A percentile compares a stretch with the other conserved stretches of the same genome.
phyloP scores from a whole-genome alignment of 805 yeast genomes.

The Hanseniaspora nectarophila region DNA sequence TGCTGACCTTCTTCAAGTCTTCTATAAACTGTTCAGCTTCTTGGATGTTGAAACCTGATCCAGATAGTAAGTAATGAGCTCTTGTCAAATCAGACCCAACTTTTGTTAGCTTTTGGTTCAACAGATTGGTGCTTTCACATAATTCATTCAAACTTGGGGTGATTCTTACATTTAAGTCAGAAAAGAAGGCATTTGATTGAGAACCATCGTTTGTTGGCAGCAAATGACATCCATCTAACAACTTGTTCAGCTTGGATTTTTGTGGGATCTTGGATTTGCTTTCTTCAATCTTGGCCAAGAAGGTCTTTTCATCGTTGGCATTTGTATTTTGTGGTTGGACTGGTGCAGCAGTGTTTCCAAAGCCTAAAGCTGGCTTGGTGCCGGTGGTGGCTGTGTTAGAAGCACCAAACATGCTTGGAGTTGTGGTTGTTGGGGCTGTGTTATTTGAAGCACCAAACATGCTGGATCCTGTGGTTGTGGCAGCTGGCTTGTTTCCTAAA shows the following conservation, averaged over 20 bases:
- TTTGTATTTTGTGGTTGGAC: not conserved
- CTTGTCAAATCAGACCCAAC: slow-evolving; percentile 39
- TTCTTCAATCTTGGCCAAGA: slow-evolving; percentile 62
- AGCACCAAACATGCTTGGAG: not conserved
- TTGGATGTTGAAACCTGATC: slow-evolving; percentile 77
- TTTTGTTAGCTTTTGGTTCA: slow-evolving; percentile 25
- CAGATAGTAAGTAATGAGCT: slow-evolving; percentile 81
- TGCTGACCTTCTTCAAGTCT: slow-evolving; percentile 25
- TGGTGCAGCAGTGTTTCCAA: not conserved
- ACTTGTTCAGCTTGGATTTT: slow-evolving; percentile 9
- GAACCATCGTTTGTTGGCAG: slow-evolving; percentile 4
- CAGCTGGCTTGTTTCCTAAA: not conserved
- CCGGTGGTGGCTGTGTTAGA: not conserved
- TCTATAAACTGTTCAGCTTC: slow-evolving; percentile 56
- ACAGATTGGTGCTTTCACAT: slow-evolving; percentile 20
- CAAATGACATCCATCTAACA: slow-evolving; percentile 12
- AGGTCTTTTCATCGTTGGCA: slow-evolving; percentile 16
- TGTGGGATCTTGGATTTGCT: slow-evolving; percentile 62
- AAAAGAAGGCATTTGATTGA: not conserved
- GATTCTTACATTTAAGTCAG: not conserved
- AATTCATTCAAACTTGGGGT: slow-evolving; percentile 56
- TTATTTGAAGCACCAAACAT: not conserved
- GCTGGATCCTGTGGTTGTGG: not conserved
- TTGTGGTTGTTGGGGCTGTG: not conserved
- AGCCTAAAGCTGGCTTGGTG: not conserved